Percentiles rank a stretch among this genome's conserved stretches.
Conservation (phyloP, 2,329 filamentous ascomycete genomes). For the Aspergillus latus region DNA sequence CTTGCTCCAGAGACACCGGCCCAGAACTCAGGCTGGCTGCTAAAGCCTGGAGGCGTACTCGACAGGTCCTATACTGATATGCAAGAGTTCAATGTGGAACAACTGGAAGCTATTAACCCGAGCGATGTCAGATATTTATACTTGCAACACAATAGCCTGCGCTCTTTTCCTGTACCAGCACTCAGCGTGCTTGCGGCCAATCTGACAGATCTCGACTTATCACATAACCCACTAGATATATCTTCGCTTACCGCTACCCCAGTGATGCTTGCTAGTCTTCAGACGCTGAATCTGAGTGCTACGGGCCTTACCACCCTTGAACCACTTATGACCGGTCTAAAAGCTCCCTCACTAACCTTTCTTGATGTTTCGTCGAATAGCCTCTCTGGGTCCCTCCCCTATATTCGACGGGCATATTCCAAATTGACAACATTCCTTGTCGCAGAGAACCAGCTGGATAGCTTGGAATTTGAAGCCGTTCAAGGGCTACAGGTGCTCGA, state of each 20-base stretch:
- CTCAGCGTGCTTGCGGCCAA: slow-evolving; percentile 70
- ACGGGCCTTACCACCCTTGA: slow-evolving; percentile 72
- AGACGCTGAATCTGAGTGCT: slow-evolving; percentile 71
- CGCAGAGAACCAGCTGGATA: slow-evolving; percentile 75
- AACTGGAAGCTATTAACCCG: slow-evolving; percentile 45
- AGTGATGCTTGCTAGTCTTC: slow-evolving; percentile 70
- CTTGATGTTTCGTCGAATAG: slow-evolving; percentile 82
- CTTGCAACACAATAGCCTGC: slow-evolving; percentile 75
- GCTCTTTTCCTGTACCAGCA: slow-evolving; percentile 64
- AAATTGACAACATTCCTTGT: slow-evolving; percentile 68
- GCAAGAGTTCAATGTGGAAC: slow-evolving; percentile 53
- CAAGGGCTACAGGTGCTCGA: slow-evolving; percentile 74
- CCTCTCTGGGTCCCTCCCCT: slow-evolving; percentile 66
- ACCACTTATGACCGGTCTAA: slow-evolving; percentile 64
- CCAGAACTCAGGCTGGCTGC: slow-evolving; percentile 34
- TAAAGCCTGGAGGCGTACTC: slow-evolving; percentile 52
- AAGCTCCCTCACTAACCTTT: slow-evolving; percentile 72
- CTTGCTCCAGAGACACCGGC: slow-evolving; percentile 46
- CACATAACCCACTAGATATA: slow-evolving; percentile 69
- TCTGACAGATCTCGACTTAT: slow-evolving; percentile 69
- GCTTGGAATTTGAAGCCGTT: slow-evolving; percentile 71
- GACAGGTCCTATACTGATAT: slow-evolving; percentile 69
- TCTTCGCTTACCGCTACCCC: slow-evolving; percentile 65
- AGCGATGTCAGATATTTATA: slow-evolving; percentile 59
- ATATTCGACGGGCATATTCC: slow-evolving; percentile 67